Percentiles rank a stretch among this genome's conserved stretches.
phyloP scores from a whole-genome alignment of 176 grass and related monocot genomes.

The maize (Zea mays) region Zm-B73-REFERENCE-NAM-5.0 NC_050096.1:287027001-287027500 shows the following conservation, averaged over 20 bases:
- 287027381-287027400: too few species aligned
- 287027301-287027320: too few species aligned
- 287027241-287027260: not conserved
- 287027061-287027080: not conserved
- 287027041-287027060: not conserved
- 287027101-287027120: not conserved
- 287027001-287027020: not conserved
- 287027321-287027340: too few species aligned
- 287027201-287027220: not conserved
- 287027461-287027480: too few species aligned
- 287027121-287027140: slow-evolving; percentile 3
- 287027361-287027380: too few species aligned
- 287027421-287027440: too few species aligned
- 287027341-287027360: too few species aligned
- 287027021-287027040: not conserved
- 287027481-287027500: too few species aligned
- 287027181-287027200: not conserved
- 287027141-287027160: not conserved
- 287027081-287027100: not conserved
- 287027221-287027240: not conserved
- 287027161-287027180: not conserved
- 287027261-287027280: too few species aligned
- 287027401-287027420: too few species aligned
- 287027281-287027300: too few species aligned
- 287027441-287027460: too few species aligned